Conservation (phyloP, 345 rosid species). For the Camelina laxa region DNA sequence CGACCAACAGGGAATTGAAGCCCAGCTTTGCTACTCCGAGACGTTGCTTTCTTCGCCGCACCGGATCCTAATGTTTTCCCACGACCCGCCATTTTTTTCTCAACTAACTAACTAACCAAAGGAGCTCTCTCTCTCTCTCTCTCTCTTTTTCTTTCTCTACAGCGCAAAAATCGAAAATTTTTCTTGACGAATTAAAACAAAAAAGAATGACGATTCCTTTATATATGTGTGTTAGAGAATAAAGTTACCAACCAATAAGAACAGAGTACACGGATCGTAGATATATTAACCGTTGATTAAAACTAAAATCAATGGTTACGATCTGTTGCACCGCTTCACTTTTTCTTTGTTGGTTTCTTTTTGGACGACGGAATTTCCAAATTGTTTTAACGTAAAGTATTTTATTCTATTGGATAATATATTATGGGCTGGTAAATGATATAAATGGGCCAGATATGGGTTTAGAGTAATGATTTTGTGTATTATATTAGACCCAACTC, state of each 20-base stretch:
- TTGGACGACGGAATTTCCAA: constrained; percentile 28
- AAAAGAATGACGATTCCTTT: not conserved
- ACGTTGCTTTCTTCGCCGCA: constrained; percentile 83
- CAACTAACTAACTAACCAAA: not conserved
- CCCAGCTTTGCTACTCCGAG: constrained; percentile 97
- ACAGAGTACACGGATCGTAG: constrained; percentile 44
- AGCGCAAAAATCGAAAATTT: not conserved
- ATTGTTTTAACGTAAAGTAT: not conserved
- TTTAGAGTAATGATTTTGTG: not conserved
- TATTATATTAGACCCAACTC: no score
- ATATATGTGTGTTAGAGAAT: constrained; percentile 33
- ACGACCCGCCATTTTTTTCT: constrained; percentile 75
- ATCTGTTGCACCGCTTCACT: constrained; percentile 42
- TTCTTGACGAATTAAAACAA: not conserved
- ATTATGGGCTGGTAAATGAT: constrained; percentile 15
- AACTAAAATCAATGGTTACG: constrained; percentile 27
- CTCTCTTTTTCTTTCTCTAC: not conserved
- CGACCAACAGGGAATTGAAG: constrained; percentile 95
- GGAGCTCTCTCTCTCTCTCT: not conserved
- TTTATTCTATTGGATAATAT: not conserved
- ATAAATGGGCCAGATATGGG: not conserved
- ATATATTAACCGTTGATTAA: constrained; percentile 43
- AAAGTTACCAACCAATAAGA: constrained; percentile 47
- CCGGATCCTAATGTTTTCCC: constrained; percentile 92
- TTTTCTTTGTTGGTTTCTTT: not conserved